A percentile compares a stretch with the other conserved stretches of the same genome.
These are phyloP conservation scores for Solanum rostratum DNA, from an alignment of 257 asterid genomes.

Conservation along the genomic window DNA sequence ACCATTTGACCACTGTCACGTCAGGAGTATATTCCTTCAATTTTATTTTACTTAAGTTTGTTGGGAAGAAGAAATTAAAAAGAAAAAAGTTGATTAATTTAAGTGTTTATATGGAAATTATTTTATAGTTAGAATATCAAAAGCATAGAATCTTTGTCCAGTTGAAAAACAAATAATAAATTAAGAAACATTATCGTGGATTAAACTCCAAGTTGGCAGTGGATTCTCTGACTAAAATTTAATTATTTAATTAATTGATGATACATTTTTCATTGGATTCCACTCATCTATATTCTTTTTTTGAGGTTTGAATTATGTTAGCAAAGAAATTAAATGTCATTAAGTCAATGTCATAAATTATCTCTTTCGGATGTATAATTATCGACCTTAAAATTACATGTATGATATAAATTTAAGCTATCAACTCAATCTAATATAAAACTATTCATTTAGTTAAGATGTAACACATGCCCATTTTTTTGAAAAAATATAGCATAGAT, in stretches of 20 bases:
- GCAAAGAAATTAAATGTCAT: neutral
- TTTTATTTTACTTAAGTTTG: neutral
- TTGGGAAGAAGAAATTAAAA: neutral
- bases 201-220: conserved; percentile 17
- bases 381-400: neutral
- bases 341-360: neutral
- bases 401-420: neutral
- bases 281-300: neutral
- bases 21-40: neutral
- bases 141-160: conserved; percentile 25
- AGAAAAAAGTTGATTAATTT: neutral
- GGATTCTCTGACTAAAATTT: conserved; percentile 12
- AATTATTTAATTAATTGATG: neutral
- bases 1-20: neutral
- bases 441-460: neutral
- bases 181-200: conserved; percentile 4
- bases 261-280: neutral
- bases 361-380: neutral
- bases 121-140: neutral
- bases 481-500: too few relatives aligned
- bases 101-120: neutral
- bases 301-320: neutral
- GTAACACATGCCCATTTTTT: neutral
- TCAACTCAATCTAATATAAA: neutral
- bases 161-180: neutral